Percentiles rank a stretch among this genome's conserved stretches.
Conservation (phyloP, 371 early-diverging fungal genomes). For the Entomophthora muscae region DNA sequence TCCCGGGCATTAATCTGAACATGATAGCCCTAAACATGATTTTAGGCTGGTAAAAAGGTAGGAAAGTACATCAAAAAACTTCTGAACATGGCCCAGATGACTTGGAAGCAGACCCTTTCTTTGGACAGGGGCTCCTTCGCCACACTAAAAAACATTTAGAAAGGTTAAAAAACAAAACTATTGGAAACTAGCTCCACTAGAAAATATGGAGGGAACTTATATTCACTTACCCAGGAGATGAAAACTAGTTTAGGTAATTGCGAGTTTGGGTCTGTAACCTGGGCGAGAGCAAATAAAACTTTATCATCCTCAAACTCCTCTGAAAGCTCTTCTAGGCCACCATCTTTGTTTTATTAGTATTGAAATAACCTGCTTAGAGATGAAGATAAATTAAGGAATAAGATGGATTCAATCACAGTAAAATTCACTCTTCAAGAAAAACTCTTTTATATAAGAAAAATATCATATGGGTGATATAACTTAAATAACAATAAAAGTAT, state of each 20-base stretch:
- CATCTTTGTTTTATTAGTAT: constrained; percentile 20
- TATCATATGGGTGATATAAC: too few species aligned
- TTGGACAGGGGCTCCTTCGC: constrained; percentile 77
- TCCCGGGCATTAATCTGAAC: constrained; percentile 73
- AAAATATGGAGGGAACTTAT: too few species aligned
- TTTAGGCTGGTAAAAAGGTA: background rate
- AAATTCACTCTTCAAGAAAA: background rate
- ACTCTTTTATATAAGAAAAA: background rate
- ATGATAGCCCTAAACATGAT: constrained; percentile 43
- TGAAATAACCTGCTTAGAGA: constrained; percentile 1
- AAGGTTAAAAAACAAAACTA: too few species aligned
- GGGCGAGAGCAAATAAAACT: constrained; percentile 69
- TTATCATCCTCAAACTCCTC: constrained; percentile 79
- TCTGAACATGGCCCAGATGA: constrained; percentile 56
- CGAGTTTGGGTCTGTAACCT: constrained; percentile 71
- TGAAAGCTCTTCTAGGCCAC: constrained; percentile 63
- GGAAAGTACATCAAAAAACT: constrained; percentile 44
- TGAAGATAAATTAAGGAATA: background rate
- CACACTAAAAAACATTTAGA: constrained; percentile 70
- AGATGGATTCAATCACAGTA: background rate
- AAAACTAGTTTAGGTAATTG: constrained; percentile 73
- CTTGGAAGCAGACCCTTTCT: constrained; percentile 71
- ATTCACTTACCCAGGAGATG: constrained; percentile 56
- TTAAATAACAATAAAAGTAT: too few species aligned
- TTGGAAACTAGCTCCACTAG: too few species aligned